phyloP scores from a whole-genome alignment of 2,329 filamentous ascomycete genomes.

The Talaromyces sp. region DNA sequence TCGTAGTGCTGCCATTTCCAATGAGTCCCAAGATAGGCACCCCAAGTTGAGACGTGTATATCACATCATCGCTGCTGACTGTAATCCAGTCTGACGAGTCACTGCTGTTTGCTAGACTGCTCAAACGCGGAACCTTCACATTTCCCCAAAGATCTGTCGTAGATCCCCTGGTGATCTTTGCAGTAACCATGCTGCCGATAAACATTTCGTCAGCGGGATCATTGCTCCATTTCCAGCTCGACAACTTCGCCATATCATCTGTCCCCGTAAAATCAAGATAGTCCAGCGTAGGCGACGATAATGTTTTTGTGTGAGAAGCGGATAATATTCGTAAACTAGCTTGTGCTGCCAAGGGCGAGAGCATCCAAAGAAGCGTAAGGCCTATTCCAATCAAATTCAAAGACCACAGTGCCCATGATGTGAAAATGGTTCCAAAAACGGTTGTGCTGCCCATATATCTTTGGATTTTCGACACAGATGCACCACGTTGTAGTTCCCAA shows the following conservation, averaged over 20 bases:
- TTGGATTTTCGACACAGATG: not conserved
- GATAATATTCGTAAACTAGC: not conserved
- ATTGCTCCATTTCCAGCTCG: not conserved
- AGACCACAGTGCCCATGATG: not conserved
- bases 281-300: not conserved
- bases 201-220: not conserved
- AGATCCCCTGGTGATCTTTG: not conserved
- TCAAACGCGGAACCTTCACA: not conserved
- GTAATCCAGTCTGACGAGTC: not conserved
- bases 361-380: not conserved
- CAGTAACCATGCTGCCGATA: not conserved
- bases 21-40: not conserved
- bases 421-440: not conserved
- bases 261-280: not conserved
- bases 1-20: not conserved
- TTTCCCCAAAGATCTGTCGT: not conserved
- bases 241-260: not conserved
- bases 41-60: not conserved
- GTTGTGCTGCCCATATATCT: not conserved
- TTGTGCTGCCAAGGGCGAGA: slow-evolving; percentile 1
- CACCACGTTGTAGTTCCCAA: not conserved
- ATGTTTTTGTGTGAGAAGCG: not conserved
- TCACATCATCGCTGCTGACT: not conserved
- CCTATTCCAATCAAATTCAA: not conserved
- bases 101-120: not conserved